These are phyloP conservation scores for Eucalyptus cloeziana DNA, from an alignment of 345 rosid genomes.

Conservation along the genomic window DNA sequence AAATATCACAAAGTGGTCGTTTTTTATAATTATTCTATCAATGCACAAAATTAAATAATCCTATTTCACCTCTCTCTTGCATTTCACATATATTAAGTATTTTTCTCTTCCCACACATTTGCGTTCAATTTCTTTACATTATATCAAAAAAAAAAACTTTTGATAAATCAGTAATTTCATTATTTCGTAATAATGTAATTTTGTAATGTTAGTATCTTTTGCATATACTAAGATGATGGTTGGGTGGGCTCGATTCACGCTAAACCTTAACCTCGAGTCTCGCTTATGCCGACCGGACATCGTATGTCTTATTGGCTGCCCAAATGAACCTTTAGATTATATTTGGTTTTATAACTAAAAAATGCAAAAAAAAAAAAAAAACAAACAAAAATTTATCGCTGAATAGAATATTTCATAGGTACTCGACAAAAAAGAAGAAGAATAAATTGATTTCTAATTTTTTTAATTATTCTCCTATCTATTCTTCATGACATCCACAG, in stretches of 20 bases:
- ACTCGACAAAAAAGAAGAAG: no score
- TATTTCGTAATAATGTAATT: background rate
- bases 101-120: background rate
- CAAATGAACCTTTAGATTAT: background rate
- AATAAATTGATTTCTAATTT: background rate
- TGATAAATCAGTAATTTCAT: background rate
- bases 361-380: background rate
- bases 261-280: background rate
- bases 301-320: background rate
- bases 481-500: background rate
- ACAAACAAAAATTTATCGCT: background rate
- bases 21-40: no score
- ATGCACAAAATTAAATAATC: background rate
- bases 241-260: background rate
- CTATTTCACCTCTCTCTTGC: background rate
- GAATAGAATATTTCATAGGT: background rate
- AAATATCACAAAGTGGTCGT: background rate
- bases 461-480: background rate
- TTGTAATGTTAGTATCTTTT: background rate
- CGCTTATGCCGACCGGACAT: background rate
- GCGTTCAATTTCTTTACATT: background rate
- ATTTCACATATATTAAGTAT: background rate
- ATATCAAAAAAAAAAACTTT: background rate
- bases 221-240: background rate
- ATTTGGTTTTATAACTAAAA: background rate